Evolutionary conservation across 257 asterid species (phyloP).

Genomic region (Hygrophila difformis): DNA sequence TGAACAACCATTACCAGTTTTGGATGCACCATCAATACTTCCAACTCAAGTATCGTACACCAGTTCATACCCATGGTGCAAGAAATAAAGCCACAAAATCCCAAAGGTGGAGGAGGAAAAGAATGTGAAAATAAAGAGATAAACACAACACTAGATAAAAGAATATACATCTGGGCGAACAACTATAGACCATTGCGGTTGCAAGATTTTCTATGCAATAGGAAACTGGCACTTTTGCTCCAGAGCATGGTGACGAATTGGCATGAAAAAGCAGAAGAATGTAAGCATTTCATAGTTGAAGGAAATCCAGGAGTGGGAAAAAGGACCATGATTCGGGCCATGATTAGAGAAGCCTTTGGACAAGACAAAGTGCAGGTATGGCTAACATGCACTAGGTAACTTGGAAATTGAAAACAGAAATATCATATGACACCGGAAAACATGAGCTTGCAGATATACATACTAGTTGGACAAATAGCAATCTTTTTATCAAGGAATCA

Average conservation of each 20-base stretch:
- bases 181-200: slow-evolving; percentile 46
- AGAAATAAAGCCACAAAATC: slow-evolving; percentile 15
- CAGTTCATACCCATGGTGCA: slow-evolving; percentile 14
- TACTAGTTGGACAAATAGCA: slow-evolving; percentile 3
- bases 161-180: slow-evolving; percentile 45
- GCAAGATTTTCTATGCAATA: slow-evolving; percentile 58
- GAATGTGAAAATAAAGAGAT: slow-evolving; percentile 2
- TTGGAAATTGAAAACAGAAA: too few species aligned
- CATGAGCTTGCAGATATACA: background rate
- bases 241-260: slow-evolving; percentile 29
- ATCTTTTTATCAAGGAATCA: slow-evolving; percentile 1
- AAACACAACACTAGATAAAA: too few species aligned
- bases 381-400: background rate
- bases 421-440: background rate
- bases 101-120: slow-evolving; percentile 12
- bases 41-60: background rate
- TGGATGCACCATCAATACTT: too few species aligned
- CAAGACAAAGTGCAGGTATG: slow-evolving; percentile 51
- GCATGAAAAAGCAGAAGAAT: slow-evolving; percentile 22
- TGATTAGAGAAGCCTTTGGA: slow-evolving; percentile 56
- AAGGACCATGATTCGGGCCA: slow-evolving; percentile 75
- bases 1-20: too few species aligned
- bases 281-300: slow-evolving; percentile 61
- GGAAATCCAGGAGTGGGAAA: too few species aligned
- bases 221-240: slow-evolving; percentile 41